A percentile compares a stretch with the other conserved stretches of the same genome.
These are phyloP conservation scores for Citropsis articulata DNA, from an alignment of 345 rosid genomes.

Conservation along the genomic window DNA sequence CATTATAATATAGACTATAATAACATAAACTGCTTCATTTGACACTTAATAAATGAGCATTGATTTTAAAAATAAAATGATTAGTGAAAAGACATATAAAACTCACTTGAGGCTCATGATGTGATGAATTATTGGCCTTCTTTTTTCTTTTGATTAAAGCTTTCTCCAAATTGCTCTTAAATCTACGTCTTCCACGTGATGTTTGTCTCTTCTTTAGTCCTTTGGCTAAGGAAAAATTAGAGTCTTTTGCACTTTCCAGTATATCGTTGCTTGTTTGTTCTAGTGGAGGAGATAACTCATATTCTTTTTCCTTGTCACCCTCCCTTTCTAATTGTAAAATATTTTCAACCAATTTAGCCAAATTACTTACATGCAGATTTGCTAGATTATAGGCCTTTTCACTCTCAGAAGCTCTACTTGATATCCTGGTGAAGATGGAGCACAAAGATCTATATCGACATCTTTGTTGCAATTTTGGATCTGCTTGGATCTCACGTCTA, in stretches of 20 bases:
- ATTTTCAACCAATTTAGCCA: too few species aligned
- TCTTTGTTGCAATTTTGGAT: too few species aligned
- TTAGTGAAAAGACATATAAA: neutral
- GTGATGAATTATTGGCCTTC: neutral
- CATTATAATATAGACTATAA: too few species aligned
- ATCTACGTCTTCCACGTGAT: neutral
- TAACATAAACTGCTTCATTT: too few species aligned
- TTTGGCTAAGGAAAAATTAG: neutral
- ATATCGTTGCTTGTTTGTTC: neutral
- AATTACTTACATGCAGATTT: too few species aligned
- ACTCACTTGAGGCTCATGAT: neutral
- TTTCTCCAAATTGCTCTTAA: neutral
- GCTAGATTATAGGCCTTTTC: neutral
- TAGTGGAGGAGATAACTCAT: neutral
- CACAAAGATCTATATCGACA: neutral
- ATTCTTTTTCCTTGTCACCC: neutral
- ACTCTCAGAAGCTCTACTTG: neutral
- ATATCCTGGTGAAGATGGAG: neutral
- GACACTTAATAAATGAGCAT: too few species aligned
- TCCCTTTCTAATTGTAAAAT: too few species aligned
- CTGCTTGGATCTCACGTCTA: too few species aligned
- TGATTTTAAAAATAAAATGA: too few species aligned
- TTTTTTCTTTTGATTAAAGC: neutral
- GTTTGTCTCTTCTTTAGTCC: neutral
- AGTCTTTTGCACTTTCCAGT: rapidly evolving